A percentile compares a stretch with the other conserved stretches of the same genome.
phyloP scores from a whole-genome alignment of 106 monocot species.

The Allium fistulosum region DNA sequence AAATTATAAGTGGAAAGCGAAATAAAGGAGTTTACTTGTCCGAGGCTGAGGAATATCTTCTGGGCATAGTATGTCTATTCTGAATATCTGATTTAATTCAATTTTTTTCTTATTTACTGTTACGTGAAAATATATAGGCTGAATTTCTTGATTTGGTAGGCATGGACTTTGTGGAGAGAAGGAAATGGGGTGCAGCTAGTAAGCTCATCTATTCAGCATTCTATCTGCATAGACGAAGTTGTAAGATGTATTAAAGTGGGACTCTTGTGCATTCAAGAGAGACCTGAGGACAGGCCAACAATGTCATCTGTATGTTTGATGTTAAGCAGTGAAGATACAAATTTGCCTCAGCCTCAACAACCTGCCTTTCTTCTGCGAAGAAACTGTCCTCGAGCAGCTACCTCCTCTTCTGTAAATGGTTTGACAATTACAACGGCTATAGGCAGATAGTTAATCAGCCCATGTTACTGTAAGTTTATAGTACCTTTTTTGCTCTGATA shows the following conservation, averaged over 20 bases:
- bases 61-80: slow-evolving; percentile 15
- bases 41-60: slow-evolving; percentile 7
- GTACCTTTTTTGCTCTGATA: too few relatives aligned
- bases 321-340: slow-evolving; percentile 13
- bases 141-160: slow-evolving; percentile 9
- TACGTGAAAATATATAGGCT: not conserved
- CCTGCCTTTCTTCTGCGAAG: slow-evolving; percentile 15
- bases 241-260: slow-evolving; percentile 31
- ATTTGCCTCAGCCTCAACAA: slow-evolving; percentile 19
- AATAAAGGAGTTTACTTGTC: slow-evolving; percentile 7
- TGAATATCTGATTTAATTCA: not conserved
- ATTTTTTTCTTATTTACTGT: not conserved
- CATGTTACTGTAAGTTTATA: not conserved
- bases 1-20: slow-evolving; percentile 24
- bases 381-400: not conserved
- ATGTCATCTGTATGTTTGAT: slow-evolving; percentile 32
- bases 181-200: slow-evolving; percentile 14
- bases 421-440: not conserved
- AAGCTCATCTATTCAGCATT: slow-evolving; percentile 1
- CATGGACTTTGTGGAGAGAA: slow-evolving; percentile 29
- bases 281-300: slow-evolving; percentile 27
- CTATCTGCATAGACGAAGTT: slow-evolving; percentile 6
- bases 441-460: not conserved
- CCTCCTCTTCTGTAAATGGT: not conserved
- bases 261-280: slow-evolving; percentile 30